Evolutionary conservation across 2,329 filamentous ascomycete genomes (phyloP).

Genomic region (Cladosporium sp.): DNA sequence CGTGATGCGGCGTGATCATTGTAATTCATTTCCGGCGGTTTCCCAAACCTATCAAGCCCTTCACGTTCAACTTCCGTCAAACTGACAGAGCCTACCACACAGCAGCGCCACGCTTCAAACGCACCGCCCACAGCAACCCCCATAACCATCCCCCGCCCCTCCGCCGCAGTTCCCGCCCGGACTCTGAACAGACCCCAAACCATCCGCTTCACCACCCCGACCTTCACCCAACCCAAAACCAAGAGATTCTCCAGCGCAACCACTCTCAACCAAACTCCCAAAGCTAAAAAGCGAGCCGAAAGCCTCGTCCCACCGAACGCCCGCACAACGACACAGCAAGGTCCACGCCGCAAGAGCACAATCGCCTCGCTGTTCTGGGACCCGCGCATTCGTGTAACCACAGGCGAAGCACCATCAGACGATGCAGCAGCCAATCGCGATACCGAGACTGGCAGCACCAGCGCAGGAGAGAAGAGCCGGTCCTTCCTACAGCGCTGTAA

Average conservation of each 20-base stretch:
- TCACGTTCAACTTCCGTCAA: not conserved
- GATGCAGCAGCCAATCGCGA: not conserved
- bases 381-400: constrained; percentile 2
- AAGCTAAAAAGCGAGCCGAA: not conserved
- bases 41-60: no score
- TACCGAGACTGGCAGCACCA: not conserved
- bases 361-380: constrained; percentile 7
- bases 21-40: not conserved
- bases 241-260: not conserved
- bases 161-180: constrained; percentile 1
- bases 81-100: not conserved
- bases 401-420: not conserved
- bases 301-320: not conserved
- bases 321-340: not conserved
- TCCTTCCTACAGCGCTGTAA: constrained; percentile 9
- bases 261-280: not conserved
- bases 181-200: constrained; percentile 1
- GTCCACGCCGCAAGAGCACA: constrained; percentile 1
- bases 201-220: not conserved
- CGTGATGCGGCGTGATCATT: not conserved
- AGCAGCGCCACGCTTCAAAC: not conserved
- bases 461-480: not conserved
- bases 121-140: not conserved
- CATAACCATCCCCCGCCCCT: not conserved
- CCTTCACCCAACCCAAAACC: not conserved